These are phyloP conservation scores for Trametes punicea DNA, from an alignment of 768 basidiomycete species.

Conservation along the genomic window DNA sequence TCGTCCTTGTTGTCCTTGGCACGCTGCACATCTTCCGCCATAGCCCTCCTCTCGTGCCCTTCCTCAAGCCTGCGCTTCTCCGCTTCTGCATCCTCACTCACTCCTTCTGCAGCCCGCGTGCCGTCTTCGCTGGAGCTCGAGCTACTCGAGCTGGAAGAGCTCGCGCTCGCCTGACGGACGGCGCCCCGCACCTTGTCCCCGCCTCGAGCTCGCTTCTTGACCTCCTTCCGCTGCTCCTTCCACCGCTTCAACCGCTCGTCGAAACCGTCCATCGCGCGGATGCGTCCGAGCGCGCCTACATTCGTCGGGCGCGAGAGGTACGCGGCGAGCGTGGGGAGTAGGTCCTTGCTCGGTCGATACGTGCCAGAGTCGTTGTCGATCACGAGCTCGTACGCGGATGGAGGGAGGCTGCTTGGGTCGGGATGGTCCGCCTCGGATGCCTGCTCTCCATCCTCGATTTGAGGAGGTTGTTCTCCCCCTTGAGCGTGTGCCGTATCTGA, in stretches of 20 bases:
- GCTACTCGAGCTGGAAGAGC: slow-evolving; percentile 12
- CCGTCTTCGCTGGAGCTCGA: slow-evolving; percentile 13
- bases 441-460: not conserved
- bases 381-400: slow-evolving; percentile 39
- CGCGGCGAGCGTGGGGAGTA: slow-evolving; percentile 35
- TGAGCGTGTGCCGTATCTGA: not conserved
- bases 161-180: slow-evolving; percentile 13
- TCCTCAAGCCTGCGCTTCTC: slow-evolving; percentile 1
- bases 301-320: slow-evolving; percentile 35
- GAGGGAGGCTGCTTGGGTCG: slow-evolving; percentile 16
- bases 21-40: slow-evolving; percentile 21
- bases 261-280: slow-evolving; percentile 37
- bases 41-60: not conserved
- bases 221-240: slow-evolving; percentile 31
- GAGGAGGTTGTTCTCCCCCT: slow-evolving; percentile 5
- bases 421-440: slow-evolving; percentile 25
- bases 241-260: slow-evolving; percentile 37
- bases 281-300: slow-evolving; percentile 37
- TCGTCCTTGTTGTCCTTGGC: slow-evolving; percentile 24
- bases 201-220: slow-evolving; percentile 25
- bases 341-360: slow-evolving; percentile 40
- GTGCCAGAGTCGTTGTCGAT: slow-evolving; percentile 49
- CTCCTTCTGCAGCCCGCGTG: slow-evolving; percentile 11
- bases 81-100: slow-evolving; percentile 5
- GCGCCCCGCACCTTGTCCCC: slow-evolving; percentile 8